A percentile compares a stretch with the other conserved stretches of the same genome.
Conservation (phyloP, 352 stramenopile genomes). For the Phytophthora cryptogea region DNA sequence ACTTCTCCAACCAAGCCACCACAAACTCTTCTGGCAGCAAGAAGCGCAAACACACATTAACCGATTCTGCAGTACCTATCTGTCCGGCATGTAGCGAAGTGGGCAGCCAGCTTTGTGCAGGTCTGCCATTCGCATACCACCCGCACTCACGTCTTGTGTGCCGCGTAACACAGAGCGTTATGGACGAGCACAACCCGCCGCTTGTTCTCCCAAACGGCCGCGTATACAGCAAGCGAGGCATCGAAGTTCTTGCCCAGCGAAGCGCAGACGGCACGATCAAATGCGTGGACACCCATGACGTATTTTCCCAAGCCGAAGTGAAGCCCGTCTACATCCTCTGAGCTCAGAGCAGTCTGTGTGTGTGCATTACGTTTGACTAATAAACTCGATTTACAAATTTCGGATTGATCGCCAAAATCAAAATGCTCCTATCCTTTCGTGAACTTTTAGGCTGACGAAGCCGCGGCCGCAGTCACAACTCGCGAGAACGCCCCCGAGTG, state of each 20-base stretch:
- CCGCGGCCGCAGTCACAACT: constrained; percentile 12
- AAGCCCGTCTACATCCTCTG: constrained; percentile 84
- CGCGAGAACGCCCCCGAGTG: constrained; percentile 68
- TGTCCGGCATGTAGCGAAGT: constrained; percentile 81
- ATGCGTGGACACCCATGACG: constrained; percentile 74
- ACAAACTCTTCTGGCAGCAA: constrained; percentile 20
- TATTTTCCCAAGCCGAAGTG: constrained; percentile 59
- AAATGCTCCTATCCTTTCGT: constrained; percentile 22
- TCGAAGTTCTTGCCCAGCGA: constrained; percentile 57
- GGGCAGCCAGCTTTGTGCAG: constrained; percentile 56
- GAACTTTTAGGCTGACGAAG: constrained; percentile 16
- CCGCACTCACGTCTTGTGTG: constrained; percentile 86
- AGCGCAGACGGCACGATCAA: constrained; percentile 61
- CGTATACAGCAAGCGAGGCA: constrained; percentile 81
- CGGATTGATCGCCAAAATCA: constrained; percentile 23
- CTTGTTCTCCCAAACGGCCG: constrained; percentile 81
- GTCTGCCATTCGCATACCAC: constrained; percentile 77
- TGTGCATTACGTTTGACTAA: constrained; percentile 18
- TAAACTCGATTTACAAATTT: constrained; percentile 13
- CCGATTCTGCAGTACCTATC: constrained; percentile 44
- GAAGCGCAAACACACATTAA: constrained; percentile 34
- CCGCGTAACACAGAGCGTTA: constrained; percentile 75
- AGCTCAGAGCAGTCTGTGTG: constrained; percentile 8
- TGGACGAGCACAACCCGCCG: constrained; percentile 87
- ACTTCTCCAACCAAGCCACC: constrained; percentile 4